Evolutionary conservation across 2,329 filamentous ascomycete genomes (phyloP).

Genomic region (Trichophyton schoenleinii): DNA sequence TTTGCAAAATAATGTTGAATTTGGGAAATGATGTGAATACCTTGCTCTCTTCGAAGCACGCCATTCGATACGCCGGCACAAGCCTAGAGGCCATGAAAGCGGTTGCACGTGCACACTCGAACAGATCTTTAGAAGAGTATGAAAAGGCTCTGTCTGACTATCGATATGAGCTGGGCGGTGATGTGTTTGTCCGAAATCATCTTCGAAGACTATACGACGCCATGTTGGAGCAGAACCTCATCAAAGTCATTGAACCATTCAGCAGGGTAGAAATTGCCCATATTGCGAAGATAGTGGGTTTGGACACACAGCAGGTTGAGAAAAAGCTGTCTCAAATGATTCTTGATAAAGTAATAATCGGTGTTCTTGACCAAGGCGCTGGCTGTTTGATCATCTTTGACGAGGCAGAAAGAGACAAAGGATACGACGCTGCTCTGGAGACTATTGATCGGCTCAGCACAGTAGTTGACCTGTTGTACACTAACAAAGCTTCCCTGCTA

Average conservation of each 20-base stretch:
- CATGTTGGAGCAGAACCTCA: slow-evolving; percentile 98
- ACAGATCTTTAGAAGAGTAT: slow-evolving; percentile 93
- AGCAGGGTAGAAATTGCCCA: slow-evolving; percentile 93
- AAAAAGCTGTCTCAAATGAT: slow-evolving; percentile 99
- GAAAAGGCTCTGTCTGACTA: slow-evolving; percentile 83
- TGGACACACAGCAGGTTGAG: slow-evolving; percentile 94
- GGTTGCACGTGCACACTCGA: slow-evolving; percentile 85
- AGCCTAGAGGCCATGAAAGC: slow-evolving; percentile 99
- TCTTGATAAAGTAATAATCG: slow-evolving; percentile 95
- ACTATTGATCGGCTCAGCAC: slow-evolving; percentile 96
- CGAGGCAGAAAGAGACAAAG: slow-evolving; percentile 83
- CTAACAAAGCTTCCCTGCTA: slow-evolving; percentile 88
- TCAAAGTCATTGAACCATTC: slow-evolving; percentile 99
- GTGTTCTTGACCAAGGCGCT: slow-evolving; percentile 92
- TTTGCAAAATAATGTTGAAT: slow-evolving; percentile 99
- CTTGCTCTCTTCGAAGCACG: slow-evolving; percentile 91
- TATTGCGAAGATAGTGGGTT: slow-evolving; percentile 91
- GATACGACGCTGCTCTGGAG: slow-evolving; percentile 83
- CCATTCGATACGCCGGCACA: slow-evolving; percentile 88
- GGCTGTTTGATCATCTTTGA: slow-evolving; percentile 95
- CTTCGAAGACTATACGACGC: slow-evolving; percentile 91
- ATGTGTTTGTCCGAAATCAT: slow-evolving; percentile 94
- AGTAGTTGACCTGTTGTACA: slow-evolving; percentile 94
- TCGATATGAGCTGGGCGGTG: slow-evolving; percentile 83
- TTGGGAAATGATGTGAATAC: slow-evolving; percentile 89